Conservation (phyloP, 805 yeast genomes). For the Hagleromyces aurorensis region DNA sequence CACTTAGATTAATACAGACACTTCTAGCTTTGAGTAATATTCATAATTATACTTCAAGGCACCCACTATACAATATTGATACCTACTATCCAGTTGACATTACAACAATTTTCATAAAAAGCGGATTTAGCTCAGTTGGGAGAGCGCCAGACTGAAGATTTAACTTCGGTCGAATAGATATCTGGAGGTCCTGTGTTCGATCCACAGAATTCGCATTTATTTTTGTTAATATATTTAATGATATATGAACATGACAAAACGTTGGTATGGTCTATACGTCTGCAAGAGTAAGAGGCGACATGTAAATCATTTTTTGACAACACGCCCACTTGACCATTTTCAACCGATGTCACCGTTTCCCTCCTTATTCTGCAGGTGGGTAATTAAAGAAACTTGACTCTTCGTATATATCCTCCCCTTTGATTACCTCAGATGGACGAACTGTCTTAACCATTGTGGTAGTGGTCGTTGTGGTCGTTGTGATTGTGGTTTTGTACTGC, state of each 20-base stretch:
- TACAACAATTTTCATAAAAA: not conserved
- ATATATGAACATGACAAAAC: not conserved
- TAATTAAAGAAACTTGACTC: slow-evolving; percentile 19
- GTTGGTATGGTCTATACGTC: slow-evolving; percentile 1
- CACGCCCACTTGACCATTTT: not conserved
- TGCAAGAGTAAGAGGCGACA: not conserved
- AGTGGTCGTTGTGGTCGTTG: slow-evolving; percentile 3
- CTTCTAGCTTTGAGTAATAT: too few species aligned
- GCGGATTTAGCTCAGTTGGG: slow-evolving; percentile 40
- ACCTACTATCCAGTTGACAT: not conserved
- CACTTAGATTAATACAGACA: too few species aligned
- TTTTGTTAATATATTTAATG: slow-evolving; percentile 6
- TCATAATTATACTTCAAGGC: too few species aligned
- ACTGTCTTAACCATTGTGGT: too few species aligned
- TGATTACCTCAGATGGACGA: slow-evolving; percentile 12
- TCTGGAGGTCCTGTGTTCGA: slow-evolving; percentile 84
- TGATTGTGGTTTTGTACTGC: slow-evolving; percentile 1
- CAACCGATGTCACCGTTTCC: not conserved
- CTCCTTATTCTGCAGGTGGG: too few species aligned
- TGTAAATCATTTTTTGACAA: slow-evolving; percentile 1
- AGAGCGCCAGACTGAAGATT: slow-evolving; percentile 38
- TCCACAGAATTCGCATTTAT: slow-evolving; percentile 61
- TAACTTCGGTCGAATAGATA: slow-evolving; percentile 12
- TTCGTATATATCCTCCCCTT: slow-evolving; percentile 15
- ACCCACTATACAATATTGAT: not conserved